phyloP scores from a whole-genome alignment of 2,329 filamentous ascomycete genomes.

The Diaporthe sp. region DNA sequence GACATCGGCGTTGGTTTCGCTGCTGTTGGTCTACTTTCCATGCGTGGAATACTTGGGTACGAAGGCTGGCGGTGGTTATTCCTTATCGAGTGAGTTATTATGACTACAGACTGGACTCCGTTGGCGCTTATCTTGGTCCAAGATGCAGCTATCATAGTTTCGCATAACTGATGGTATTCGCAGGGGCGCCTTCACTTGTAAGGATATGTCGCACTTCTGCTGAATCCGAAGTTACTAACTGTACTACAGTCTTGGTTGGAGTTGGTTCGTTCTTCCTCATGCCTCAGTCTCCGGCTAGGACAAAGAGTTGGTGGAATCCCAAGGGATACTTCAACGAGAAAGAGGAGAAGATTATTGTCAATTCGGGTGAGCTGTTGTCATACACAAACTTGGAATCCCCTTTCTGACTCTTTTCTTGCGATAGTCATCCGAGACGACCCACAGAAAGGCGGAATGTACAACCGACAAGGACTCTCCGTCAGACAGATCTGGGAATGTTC shows the following conservation, averaged over 20 bases:
- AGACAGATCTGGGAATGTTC: conserved; percentile 27
- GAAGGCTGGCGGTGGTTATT: conserved; percentile 58
- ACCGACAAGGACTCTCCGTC: conserved; percentile 63
- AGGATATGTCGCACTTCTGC: not conserved
- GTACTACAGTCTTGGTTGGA: conserved; percentile 27
- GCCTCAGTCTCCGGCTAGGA: conserved; percentile 27
- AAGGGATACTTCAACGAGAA: conserved; percentile 42
- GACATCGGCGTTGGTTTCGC: conserved; percentile 19
- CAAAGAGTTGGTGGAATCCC: conserved; percentile 36
- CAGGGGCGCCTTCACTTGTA: conserved; percentile 17
- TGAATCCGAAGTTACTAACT: conserved; percentile 58
- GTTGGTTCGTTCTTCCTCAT: conserved; percentile 35
- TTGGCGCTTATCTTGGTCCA: no score
- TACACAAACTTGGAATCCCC: not conserved
- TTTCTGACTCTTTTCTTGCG: not conserved
- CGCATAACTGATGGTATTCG: not conserved
- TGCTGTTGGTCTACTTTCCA: conserved; percentile 47
- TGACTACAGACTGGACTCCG: no score
- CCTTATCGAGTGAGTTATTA: conserved; percentile 60
- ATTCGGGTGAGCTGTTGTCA: conserved; percentile 44
- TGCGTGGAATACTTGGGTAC: conserved; percentile 46
- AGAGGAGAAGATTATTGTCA: conserved; percentile 69
- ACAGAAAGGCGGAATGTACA: conserved; percentile 67
- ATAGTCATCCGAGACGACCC: conserved; percentile 66
- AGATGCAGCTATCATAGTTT: not conserved